phyloP scores from a whole-genome alignment of 108 stramenopile species.

The Nitzschia palea region DNA sequence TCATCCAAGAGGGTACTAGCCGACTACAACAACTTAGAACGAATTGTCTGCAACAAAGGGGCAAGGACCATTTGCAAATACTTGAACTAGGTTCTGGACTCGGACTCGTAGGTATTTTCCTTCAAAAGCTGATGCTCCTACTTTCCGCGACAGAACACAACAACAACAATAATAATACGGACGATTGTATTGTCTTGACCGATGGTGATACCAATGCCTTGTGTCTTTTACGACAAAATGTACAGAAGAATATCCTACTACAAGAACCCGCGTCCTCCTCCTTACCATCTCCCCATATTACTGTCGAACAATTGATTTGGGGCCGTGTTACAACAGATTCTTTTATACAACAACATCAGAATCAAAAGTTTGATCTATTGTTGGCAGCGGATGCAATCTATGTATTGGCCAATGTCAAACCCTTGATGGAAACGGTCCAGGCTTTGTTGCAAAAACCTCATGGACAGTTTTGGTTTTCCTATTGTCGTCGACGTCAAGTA shows the following conservation, averaged over 20 bases:
- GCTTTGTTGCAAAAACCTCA: constrained; percentile 18
- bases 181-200: constrained; percentile 48
- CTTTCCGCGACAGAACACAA: too few species aligned
- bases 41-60: not conserved
- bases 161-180: too few species aligned
- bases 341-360: constrained; percentile 10
- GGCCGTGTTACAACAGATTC: constrained; percentile 30
- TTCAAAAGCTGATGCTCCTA: not conserved
- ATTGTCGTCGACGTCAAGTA: constrained; percentile 50
- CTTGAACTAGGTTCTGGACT: constrained; percentile 41
- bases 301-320: constrained; percentile 67
- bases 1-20: constrained; percentile 31
- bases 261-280: not conserved
- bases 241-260: constrained; percentile 12
- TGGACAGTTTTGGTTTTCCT: constrained; percentile 67
- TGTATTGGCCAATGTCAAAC: constrained; percentile 19
- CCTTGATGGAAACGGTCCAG: constrained; percentile 31
- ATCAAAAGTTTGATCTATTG: constrained; percentile 54
- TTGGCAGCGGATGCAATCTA: constrained; percentile 37
- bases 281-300: constrained; percentile 9
- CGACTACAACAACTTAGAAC: not conserved
- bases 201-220: constrained; percentile 63
- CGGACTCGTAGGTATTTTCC: constrained; percentile 53
- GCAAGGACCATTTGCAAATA: not conserved
- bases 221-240: constrained; percentile 51